Base-by-base conservation (phyloP, 768 basidiomycete genomes). In the Hirschioporus abietinus region DNA sequence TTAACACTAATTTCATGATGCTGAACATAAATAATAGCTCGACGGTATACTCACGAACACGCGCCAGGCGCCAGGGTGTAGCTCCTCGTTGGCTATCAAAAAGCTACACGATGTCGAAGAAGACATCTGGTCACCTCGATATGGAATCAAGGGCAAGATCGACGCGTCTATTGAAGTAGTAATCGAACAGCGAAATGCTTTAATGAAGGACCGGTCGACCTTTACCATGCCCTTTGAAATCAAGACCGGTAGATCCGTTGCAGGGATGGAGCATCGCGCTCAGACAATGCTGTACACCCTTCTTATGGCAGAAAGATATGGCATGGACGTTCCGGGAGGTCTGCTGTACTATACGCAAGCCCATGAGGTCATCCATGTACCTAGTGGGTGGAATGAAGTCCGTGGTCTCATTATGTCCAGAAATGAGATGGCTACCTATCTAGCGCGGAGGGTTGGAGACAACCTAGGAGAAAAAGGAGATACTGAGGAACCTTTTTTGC, bases 261-360 rank as follows among this genome's bases (percentile, higher is more conserved):
- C 87, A 0, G 84, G 85, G 1, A 88, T 95, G 86, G 95, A 96
- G 70, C 96, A 99, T 76, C 90, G 97, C 42, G 97, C 97, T 0
- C 97, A 99, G 77, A 99, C 97, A 0, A 95, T 98, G 89, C 79
- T 99, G 3, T 99, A 99, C 75, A 96, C 95, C 0, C 80, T 99
- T 5, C 82, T 99, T 1, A 87, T 95, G 71, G 86, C 87, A 52
- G 96, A 99, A 74, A 86, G 96, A n/a, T 98, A 98, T 72, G 93
- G 88, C 6, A 84, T 86, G 6, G 84, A 90, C 24, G 87, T 97
- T 9, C 83, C 87, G 1, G 86, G 89, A 7, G 97, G 97, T 17
- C 79, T 99, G 60, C 82, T 99, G 35, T 98, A 93, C 73, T 99
- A 99, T 74, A 96, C 96, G 0, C 95, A 97, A 75, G 89, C 86